Evolutionary conservation across 495 filamentous ascomycete species (phyloP).

Genomic region (Xylaria sp.): DNA sequence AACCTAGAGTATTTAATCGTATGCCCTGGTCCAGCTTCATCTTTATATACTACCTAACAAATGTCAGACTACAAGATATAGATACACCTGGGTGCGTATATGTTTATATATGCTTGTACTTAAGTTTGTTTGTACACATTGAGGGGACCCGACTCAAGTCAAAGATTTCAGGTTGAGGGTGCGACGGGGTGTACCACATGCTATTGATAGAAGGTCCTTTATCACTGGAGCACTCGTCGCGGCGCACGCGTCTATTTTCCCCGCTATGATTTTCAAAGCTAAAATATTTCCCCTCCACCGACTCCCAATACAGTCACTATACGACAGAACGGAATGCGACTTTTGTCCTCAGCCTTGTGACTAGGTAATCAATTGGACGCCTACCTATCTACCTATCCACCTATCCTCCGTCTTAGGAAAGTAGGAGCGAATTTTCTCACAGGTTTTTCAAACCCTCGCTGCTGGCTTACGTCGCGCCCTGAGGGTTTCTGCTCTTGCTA

Average conservation of each 20-base stretch:
- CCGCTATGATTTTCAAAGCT: conserved; percentile 19
- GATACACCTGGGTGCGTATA: no score
- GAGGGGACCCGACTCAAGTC: no score
- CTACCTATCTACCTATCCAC: no score
- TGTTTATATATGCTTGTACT: not conserved
- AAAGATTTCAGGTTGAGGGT: not conserved
- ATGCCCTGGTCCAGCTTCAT: not conserved
- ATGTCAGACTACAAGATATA: not conserved
- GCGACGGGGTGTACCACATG: not conserved
- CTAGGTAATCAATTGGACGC: not conserved
- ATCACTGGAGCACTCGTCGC: conserved; percentile 5
- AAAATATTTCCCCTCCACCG: conserved; percentile 24
- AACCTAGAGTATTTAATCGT: not conserved
- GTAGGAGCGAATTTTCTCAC: conserved; percentile 5
- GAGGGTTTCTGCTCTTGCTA: not conserved
- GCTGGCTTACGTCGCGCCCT: not conserved
- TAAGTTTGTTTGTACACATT: not conserved
- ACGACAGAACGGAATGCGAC: not conserved
- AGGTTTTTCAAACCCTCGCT: not conserved
- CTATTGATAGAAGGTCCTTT: not conserved
- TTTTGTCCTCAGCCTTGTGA: conserved; percentile 7
- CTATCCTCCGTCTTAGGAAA: conserved; percentile 7
- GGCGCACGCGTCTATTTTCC: conserved; percentile 15
- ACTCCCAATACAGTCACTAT: not conserved
- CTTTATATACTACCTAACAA: not conserved